phyloP scores from a whole-genome alignment of 179 eudicot genomes.

The Beta macrorhiza region DNA sequence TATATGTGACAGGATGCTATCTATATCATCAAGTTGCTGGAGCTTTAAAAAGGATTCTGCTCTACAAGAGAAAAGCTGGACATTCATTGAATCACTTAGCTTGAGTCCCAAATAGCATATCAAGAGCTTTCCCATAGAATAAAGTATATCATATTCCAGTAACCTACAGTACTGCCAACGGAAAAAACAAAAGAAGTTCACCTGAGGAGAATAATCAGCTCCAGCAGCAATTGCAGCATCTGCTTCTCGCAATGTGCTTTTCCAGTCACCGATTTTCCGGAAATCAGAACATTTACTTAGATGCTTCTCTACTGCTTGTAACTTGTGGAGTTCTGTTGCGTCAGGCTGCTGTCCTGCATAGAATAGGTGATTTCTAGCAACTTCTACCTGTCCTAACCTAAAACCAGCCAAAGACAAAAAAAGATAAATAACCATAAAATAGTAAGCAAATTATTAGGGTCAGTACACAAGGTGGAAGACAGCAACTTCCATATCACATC shows the following conservation, averaged over 20 bases:
- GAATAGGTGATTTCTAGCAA: conserved; percentile 68
- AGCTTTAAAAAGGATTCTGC: conserved; percentile 83
- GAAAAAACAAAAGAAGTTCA: conserved; percentile 22
- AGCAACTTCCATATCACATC: neutral
- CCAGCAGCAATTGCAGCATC: conserved; percentile 77
- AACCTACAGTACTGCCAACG: neutral
- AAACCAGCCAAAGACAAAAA: conserved; percentile 7
- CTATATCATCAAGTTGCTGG: conserved; percentile 57
- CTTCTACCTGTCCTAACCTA: conserved; percentile 90
- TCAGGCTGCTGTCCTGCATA: conserved; percentile 58
- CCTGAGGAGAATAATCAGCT: conserved; percentile 82
- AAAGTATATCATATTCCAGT: neutral
- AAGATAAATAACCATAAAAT: neutral
- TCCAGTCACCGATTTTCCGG: conserved; percentile 76
- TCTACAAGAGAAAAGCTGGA: conserved; percentile 65
- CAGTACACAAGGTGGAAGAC: neutral
- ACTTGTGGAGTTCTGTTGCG: conserved; percentile 52
- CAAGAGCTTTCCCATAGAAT: neutral
- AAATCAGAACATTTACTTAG: conserved; percentile 59
- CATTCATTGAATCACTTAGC: conserved; percentile 28
- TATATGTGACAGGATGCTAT: conserved; percentile 35
- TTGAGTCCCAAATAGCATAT: neutral
- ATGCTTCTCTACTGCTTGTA: conserved; percentile 64
- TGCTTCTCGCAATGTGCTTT: conserved; percentile 57
- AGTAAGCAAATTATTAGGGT: neutral